Evolutionary conservation across 129 eudicot species (phyloP).

Genomic region (Centella asiatica): DNA sequence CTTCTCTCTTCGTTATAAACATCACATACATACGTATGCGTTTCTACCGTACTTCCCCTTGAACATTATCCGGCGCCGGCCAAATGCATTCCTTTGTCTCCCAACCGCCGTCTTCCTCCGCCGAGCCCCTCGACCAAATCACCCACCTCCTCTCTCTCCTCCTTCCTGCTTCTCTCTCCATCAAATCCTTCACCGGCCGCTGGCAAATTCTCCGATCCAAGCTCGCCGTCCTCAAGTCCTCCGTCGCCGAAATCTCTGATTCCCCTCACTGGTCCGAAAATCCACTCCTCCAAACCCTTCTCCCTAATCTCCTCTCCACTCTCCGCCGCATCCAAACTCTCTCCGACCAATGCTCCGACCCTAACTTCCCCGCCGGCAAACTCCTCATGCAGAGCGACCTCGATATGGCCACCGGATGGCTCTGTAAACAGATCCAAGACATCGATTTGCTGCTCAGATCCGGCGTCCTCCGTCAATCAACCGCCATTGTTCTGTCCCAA

Average conservation of each 20-base stretch:
- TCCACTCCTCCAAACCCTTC: constrained; percentile 39
- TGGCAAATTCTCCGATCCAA: constrained; percentile 54
- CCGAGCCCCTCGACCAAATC: constrained; percentile 41
- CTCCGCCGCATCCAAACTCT: constrained; percentile 48
- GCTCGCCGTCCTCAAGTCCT: constrained; percentile 44
- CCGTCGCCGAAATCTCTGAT: constrained; percentile 48
- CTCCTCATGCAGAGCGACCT: constrained; percentile 73
- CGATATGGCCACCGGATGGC: constrained; percentile 69
- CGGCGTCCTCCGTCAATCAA: constrained; percentile 63
- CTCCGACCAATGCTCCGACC: constrained; percentile 32
- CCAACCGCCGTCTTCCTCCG: constrained; percentile 30
- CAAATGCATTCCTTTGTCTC: constrained; percentile 46
- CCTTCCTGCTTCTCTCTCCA: constrained; percentile 46
- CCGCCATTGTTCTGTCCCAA: constrained; percentile 62
- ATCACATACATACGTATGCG: no score
- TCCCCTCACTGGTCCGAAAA: constrained; percentile 66
- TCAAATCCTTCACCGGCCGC: constrained; percentile 48
- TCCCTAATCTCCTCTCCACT: constrained; percentile 47
- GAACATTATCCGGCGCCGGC: no score
- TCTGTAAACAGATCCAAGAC: constrained; percentile 49
- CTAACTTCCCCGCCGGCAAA: constrained; percentile 37
- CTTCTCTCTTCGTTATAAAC: no score
- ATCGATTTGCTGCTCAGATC: constrained; percentile 65
- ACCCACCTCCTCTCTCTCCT: constrained; percentile 29
- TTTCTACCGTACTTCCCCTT: no score